These are phyloP conservation scores for Syzygium aqueum DNA, from an alignment of 345 rosid genomes.

Conservation along the genomic window DNA sequence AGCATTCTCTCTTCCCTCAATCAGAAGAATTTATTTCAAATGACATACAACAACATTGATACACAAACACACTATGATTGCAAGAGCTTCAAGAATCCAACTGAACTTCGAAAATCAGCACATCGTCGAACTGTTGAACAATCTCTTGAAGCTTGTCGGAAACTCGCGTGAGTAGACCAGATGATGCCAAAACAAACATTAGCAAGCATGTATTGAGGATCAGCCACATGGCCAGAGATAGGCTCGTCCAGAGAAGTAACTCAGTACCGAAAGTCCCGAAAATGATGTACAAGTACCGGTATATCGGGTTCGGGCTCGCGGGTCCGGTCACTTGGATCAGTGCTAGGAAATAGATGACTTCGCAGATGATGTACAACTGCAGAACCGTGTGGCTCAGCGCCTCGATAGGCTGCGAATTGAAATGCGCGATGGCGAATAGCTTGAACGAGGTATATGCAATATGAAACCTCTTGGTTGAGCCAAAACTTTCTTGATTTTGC, in stretches of 20 bases:
- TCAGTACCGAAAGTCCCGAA: rapidly evolving
- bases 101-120: neutral
- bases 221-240: neutral
- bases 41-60: neutral
- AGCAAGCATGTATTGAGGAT: neutral
- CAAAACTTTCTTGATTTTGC: neutral
- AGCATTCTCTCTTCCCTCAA: neutral
- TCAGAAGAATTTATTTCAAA: neutral
- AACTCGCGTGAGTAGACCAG: rapidly evolving
- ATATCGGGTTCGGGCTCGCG: rapidly evolving
- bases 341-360: neutral
- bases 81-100: neutral
- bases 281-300: rapidly evolving
- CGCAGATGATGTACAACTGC: rapidly evolving
- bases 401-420: neutral
- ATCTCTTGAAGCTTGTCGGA: rapidly evolving
- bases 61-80: too few relatives aligned
- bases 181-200: neutral
- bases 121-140: neutral
- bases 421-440: rapidly evolving
- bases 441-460: rapidly evolving
- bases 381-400: rapidly evolving
- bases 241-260: neutral
- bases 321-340: neutral
- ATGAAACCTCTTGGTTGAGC: rapidly evolving